Evolutionary conservation across 2,329 filamentous ascomycete genomes (phyloP).

Genomic region (Hawksworthiomyces lignivorus): DNA sequence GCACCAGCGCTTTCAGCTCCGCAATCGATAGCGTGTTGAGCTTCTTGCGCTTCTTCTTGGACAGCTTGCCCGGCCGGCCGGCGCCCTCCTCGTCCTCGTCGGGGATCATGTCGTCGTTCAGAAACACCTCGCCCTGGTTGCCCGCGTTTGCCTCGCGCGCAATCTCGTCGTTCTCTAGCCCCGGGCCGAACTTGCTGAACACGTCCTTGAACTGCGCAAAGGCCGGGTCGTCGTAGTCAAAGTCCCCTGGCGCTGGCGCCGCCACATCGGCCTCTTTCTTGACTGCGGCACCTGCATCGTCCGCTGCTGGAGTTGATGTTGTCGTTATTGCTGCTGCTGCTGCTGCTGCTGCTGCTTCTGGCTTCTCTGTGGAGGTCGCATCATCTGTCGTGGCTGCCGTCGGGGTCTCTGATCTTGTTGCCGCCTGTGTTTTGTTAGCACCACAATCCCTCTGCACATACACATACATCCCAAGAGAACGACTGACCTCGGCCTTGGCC

Average conservation of each 20-base stretch:
- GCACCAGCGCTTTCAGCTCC: conserved; percentile 86
- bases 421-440: background rate
- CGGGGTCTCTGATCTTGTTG: background rate
- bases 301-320: no score
- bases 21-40: conserved; percentile 86
- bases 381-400: background rate
- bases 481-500: conserved; percentile 45
- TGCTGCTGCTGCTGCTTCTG: background rate
- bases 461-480: no score
- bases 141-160: conserved; percentile 57
- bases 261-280: conserved; percentile 29
- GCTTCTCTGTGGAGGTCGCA: no score
- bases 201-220: conserved; percentile 79
- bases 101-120: conserved; percentile 75
- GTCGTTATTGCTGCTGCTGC: conserved; percentile 4
- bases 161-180: conserved; percentile 53
- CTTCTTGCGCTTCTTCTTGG: conserved; percentile 91
- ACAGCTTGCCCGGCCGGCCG: conserved; percentile 52
- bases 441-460: no score
- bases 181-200: conserved; percentile 68
- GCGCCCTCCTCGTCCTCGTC: conserved; percentile 61
- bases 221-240: conserved; percentile 61
- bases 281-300: conserved; percentile 4
- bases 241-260: conserved; percentile 39
- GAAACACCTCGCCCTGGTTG: conserved; percentile 80